A percentile compares a stretch with the other conserved stretches of the same genome.
phyloP scores from a whole-genome alignment of 768 basidiomycete genomes.

The Erythrobasidium yunnanense region DNA sequence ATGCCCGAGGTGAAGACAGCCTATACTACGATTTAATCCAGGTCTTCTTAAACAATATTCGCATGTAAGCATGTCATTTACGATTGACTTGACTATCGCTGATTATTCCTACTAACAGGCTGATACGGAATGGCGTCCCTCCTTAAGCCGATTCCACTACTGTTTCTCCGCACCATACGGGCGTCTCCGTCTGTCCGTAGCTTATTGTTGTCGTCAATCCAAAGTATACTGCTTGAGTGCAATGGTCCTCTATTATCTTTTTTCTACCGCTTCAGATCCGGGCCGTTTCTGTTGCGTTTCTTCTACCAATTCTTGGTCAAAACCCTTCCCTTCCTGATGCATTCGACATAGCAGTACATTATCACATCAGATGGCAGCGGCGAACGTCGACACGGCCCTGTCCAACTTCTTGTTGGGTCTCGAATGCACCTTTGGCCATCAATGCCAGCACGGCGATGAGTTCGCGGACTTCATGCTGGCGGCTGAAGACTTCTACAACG shows the following conservation, averaged over 20 bases:
- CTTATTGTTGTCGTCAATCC: neutral
- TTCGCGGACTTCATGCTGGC: neutral
- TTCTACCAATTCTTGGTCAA: too few relatives aligned
- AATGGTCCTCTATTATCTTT: too few relatives aligned
- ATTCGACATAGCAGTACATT: too few relatives aligned
- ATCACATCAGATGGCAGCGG: too few relatives aligned
- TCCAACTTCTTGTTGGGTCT: slow-evolving; percentile 13
- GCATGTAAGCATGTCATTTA: slow-evolving; percentile 47
- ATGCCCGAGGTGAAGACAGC: slow-evolving; percentile 55
- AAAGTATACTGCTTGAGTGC: neutral
- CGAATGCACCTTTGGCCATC: neutral
- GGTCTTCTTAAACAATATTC: slow-evolving; percentile 82
- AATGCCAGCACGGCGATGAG: neutral
- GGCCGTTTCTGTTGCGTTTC: too few relatives aligned
- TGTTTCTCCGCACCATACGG: neutral
- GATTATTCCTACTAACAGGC: neutral
- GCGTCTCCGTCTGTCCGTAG: neutral
- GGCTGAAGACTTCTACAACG: neutral
- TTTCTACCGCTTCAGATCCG: too few relatives aligned
- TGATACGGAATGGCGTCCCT: slow-evolving; percentile 15
- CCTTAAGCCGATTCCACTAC: neutral
- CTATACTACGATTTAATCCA: slow-evolving; percentile 79
- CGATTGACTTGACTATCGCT: neutral
- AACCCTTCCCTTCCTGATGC: too few relatives aligned
- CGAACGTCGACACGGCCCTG: neutral